phyloP scores from a whole-genome alignment of 352 stramenopile species.

The Phytophthora litchii region DNA sequence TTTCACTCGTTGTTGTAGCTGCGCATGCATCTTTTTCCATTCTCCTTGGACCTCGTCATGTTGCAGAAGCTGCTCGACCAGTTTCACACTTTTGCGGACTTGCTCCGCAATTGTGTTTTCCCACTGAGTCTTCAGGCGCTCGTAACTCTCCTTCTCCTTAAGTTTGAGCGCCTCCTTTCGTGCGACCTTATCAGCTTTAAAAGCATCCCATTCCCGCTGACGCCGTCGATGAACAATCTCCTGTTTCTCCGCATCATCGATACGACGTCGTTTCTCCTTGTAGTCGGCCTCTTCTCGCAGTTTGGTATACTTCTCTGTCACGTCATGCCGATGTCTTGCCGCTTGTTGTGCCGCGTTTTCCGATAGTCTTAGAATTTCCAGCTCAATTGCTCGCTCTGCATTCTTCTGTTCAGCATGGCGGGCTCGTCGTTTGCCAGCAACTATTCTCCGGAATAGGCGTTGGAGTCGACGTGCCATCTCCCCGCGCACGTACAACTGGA shows the following conservation, averaged over 20 bases:
- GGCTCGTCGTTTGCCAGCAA: constrained; percentile 28
- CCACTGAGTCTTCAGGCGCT: constrained; percentile 53
- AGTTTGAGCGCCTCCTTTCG: constrained; percentile 51
- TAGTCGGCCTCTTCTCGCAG: constrained; percentile 54
- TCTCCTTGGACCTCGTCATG: constrained; percentile 55
- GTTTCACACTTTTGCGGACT: constrained; percentile 24
- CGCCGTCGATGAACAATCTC: constrained; percentile 61
- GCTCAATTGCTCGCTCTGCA: constrained; percentile 34
- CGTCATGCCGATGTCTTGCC: constrained; percentile 42
- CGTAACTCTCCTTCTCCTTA: constrained; percentile 42
- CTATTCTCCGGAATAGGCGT: constrained; percentile 41
- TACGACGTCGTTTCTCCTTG: constrained; percentile 46
- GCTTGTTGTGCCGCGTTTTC: constrained; percentile 38
- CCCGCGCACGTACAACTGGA: constrained; percentile 39
- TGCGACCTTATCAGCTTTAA: constrained; percentile 44
- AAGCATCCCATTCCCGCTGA: constrained; percentile 65
- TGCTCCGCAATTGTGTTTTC: constrained; percentile 39
- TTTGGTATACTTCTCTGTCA: constrained; percentile 61
- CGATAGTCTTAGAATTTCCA: constrained; percentile 50
- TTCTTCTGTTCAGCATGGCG: constrained; percentile 35
- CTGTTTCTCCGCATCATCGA: constrained; percentile 65
- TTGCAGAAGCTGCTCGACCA: constrained; percentile 58
- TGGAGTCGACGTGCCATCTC: constrained; percentile 58
- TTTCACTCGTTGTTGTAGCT: constrained; percentile 41
- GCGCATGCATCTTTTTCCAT: constrained; percentile 48